Conservation (phyloP, 2,329 filamentous ascomycete species). For the Talaromyces sp. region DNA sequence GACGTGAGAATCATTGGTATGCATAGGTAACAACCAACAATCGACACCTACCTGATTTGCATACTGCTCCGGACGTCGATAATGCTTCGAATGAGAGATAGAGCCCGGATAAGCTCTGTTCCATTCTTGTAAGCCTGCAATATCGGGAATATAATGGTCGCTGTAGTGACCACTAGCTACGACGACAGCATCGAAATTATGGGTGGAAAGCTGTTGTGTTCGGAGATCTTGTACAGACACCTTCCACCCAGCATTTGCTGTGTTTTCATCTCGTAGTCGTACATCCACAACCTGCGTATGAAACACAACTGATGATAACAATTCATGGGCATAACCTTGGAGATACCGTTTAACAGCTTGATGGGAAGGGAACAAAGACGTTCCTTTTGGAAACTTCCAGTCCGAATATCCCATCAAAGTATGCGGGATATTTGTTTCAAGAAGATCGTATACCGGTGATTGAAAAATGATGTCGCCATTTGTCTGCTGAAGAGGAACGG, state of each 20-base stretch:
- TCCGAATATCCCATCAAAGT: slow-evolving; percentile 78
- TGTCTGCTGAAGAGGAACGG: slow-evolving; percentile 33
- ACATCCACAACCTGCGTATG: slow-evolving; percentile 66
- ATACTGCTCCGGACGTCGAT: slow-evolving; percentile 63
- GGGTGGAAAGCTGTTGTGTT: slow-evolving; percentile 39
- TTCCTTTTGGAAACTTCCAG: slow-evolving; percentile 58
- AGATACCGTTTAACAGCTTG: slow-evolving; percentile 70
- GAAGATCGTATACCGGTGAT: slow-evolving; percentile 75
- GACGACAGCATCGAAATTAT: slow-evolving; percentile 69
- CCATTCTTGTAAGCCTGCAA: slow-evolving; percentile 59
- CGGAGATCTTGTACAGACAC: slow-evolving; percentile 54
- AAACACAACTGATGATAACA: slow-evolving; percentile 66
- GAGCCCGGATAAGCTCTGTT: slow-evolving; percentile 55
- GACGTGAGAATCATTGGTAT: not conserved
- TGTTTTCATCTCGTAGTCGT: slow-evolving; percentile 34
- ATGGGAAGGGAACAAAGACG: slow-evolving; percentile 71
- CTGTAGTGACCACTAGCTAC: slow-evolving; percentile 73
- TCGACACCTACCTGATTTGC: slow-evolving; percentile 50
- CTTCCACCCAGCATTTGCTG: slow-evolving; percentile 52
- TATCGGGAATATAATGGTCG: slow-evolving; percentile 62
- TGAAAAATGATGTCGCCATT: slow-evolving; percentile 64
- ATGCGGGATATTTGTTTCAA: slow-evolving; percentile 85
- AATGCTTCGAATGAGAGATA: slow-evolving; percentile 75
- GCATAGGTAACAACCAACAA: not conserved
- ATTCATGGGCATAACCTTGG: slow-evolving; percentile 63